Percentiles rank a stretch among this genome's conserved stretches.
These are phyloP conservation scores for Acanthamoeba quina DNA, from an alignment of 208 protist genomes.

Conservation along the genomic window DNA sequence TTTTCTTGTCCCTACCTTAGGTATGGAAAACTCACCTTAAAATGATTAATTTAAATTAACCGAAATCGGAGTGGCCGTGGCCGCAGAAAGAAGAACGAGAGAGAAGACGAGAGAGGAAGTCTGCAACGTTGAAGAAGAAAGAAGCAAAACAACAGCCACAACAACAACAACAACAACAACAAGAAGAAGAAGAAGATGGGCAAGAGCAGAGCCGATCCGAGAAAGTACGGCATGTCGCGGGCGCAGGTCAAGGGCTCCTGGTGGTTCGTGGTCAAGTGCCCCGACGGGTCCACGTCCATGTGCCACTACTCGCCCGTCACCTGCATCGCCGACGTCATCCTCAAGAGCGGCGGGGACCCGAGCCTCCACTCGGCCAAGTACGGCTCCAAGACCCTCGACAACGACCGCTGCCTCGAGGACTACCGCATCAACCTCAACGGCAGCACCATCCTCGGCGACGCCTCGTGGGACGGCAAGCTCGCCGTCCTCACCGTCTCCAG, in stretches of 20 bases:
- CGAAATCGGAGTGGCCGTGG: too few species aligned
- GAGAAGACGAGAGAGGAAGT: too few species aligned
- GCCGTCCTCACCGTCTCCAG: neutral
- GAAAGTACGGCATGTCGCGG: constrained; percentile 1
- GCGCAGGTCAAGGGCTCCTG: neutral
- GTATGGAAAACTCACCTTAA: too few species aligned
- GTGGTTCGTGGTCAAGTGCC: neutral
- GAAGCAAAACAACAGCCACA: too few species aligned
- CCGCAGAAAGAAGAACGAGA: too few species aligned
- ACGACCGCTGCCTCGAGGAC: neutral
- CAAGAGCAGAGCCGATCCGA: neutral
- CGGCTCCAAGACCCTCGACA: neutral
- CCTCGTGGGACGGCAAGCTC: neutral
- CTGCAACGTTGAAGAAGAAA: too few species aligned
- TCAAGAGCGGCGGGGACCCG: neutral
- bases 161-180: too few species aligned
- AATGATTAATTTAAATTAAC: too few species aligned
- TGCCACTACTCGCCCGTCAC: neutral
- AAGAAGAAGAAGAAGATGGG: neutral
- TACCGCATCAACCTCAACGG: neutral
- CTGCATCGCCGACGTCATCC: neutral
- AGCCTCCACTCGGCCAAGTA: neutral
- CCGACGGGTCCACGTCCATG: neutral
- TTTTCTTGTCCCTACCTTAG: too few species aligned
- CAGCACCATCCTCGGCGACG: neutral